These are phyloP conservation scores for Diutina catenulata DNA, from an alignment of 1,139 yeast genomes.

Conservation along the genomic window DNA sequence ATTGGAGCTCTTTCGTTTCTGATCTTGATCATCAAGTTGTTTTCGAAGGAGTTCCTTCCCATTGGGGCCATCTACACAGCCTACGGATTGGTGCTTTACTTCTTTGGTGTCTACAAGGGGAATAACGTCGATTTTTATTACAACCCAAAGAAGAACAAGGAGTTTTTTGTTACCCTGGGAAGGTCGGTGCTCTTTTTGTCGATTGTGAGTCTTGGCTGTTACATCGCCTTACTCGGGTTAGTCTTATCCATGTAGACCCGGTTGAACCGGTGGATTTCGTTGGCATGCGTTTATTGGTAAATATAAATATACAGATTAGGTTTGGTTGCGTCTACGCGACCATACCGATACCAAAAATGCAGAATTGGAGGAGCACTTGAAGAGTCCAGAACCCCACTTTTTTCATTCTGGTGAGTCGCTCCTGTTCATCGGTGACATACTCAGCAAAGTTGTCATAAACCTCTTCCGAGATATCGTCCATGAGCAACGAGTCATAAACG, in stretches of 20 bases:
- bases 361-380: constrained; percentile 69
- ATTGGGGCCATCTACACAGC: constrained; percentile 42
- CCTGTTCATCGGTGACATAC: constrained; percentile 81
- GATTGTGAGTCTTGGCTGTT: constrained; percentile 32
- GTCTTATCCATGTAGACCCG: constrained; percentile 13
- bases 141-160: constrained; percentile 26
- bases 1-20: constrained; percentile 32
- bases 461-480: constrained; percentile 86
- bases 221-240: constrained; percentile 30
- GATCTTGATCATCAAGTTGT: constrained; percentile 31
- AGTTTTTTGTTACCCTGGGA: constrained; percentile 39
- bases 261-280: not conserved
- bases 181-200: constrained; percentile 34
- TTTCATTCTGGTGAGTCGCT: constrained; percentile 55
- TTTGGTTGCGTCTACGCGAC: not conserved
- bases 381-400: constrained; percentile 92
- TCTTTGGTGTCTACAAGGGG: constrained; percentile 36
- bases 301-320: not conserved
- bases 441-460: constrained; percentile 85
- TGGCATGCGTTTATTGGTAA: not conserved
- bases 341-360: constrained; percentile 69
- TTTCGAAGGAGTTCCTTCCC: constrained; percentile 40
- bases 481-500: constrained; percentile 74
- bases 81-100: constrained; percentile 37
- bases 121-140: constrained; percentile 34